Evolutionary conservation across 441 rosid genomes (phyloP), one percentile per base, ranked within the genome.

Genomic region (Eutrema salsugineum): DNA sequence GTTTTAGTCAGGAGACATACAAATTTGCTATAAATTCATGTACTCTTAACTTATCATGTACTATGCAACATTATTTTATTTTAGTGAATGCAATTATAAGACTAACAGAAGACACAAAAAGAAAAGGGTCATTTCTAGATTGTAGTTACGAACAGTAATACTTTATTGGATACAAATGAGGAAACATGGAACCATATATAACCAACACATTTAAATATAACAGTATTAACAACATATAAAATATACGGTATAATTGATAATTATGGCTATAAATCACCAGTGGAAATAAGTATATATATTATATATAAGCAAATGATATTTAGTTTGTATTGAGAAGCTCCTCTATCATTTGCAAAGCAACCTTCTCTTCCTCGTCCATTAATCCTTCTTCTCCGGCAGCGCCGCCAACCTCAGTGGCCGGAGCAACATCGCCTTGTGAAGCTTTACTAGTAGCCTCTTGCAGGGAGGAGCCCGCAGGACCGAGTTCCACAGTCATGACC

Each of bases 311-410:
- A 60, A 54, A 68, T 33, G 7, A 4, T 20, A 43, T 11, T 83
- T 79, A 89, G 60, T 83, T 86, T 74, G 83, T 71, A 53, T 87
- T 88, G 19, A 93, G 93, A 36, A 91, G 85, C 74, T 93, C 98
- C 75, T 93, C 97, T 38, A 91, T 91, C 98, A 93, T 93, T 75
- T 93, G 96, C 83, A 93, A 30, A 33, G 97, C 92, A 32, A 79
- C 75, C 64, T 81, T 84, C 70, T 91, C 85, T 55, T 93, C 98
- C 55, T 89, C 93, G 27, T 76, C 81, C 17, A 80, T 66, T 2
- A 77, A 79, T 35, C 68, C 80, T 22, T 78, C 76, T 49, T 8
- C 78, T 53, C 69, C 78, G 16, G 77, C 47, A 5, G 46, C 17
- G 33, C 51, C 10, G 7, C 43, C 8, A 73, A 38, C 51, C 14